phyloP scores from a whole-genome alignment of 371 early-diverging fungal species.

The Umbelopsis sp. region DNA sequence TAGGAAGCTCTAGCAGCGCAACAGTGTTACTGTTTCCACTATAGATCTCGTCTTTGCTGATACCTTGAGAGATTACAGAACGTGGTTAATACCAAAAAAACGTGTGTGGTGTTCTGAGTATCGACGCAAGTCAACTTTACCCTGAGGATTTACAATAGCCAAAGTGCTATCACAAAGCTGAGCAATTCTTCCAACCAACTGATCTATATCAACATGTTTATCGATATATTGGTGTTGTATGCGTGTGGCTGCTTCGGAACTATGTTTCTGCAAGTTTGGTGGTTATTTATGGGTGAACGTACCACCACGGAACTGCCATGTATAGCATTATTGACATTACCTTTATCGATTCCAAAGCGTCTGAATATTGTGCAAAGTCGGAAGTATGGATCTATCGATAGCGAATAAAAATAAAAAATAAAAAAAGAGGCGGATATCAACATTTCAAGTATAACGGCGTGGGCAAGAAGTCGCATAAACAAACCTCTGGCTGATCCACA shows the following conservation, averaged over 20 bases:
- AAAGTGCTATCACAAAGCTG: constrained; percentile 37
- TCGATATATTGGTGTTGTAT: constrained; percentile 44
- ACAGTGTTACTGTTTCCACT: constrained; percentile 27
- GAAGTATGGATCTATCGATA: constrained; percentile 35
- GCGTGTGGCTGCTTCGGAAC: constrained; percentile 31
- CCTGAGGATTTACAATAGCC: constrained; percentile 34
- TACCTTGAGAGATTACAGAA: constrained; percentile 19
- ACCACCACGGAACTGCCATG: neutral
- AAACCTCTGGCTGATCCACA: constrained; percentile 53
- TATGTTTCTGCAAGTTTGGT: constrained; percentile 22
- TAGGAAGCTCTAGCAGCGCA: constrained; percentile 37
- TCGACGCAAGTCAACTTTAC: constrained; percentile 24
- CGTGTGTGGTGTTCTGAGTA: neutral
- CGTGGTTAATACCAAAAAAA: neutral
- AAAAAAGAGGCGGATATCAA: too few relatives aligned
- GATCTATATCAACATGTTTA: constrained; percentile 37
- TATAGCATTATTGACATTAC: constrained; percentile 24
- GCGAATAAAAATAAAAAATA: too few relatives aligned
- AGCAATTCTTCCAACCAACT: constrained; percentile 36
- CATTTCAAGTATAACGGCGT: neutral
- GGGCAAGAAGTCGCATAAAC: constrained; percentile 1
- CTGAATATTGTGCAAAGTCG: constrained; percentile 36
- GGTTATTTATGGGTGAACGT: constrained; percentile 20
- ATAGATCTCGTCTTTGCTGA: constrained; percentile 29
- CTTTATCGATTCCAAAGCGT: constrained; percentile 37